A percentile compares a stretch with the other conserved stretches of the same genome.
Evolutionary conservation across 495 filamentous ascomycete species (phyloP).

Genomic region (Pseudevernia furfuracea): DNA sequence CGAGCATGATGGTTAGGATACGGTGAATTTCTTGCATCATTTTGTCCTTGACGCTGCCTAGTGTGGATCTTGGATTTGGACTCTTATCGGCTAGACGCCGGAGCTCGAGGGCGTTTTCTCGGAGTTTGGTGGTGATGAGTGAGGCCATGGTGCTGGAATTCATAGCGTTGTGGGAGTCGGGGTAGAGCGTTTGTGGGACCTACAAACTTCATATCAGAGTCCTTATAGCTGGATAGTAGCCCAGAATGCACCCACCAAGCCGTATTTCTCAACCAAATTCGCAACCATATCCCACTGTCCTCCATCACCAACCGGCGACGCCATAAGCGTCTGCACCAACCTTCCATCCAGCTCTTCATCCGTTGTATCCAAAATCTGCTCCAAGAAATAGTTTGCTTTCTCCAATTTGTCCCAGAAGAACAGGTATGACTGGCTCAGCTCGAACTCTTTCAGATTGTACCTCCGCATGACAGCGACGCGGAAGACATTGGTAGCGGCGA

Average conservation of each 20-base stretch:
- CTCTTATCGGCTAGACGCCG: slow-evolving; percentile 40
- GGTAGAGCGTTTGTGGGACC: slow-evolving; percentile 69
- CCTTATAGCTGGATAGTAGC: neutral
- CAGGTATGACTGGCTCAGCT: slow-evolving; percentile 80
- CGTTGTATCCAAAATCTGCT: slow-evolving; percentile 67
- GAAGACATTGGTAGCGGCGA: slow-evolving; percentile 81
- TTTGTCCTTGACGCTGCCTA: slow-evolving; percentile 52
- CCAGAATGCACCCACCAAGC: slow-evolving; percentile 40
- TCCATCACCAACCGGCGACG: slow-evolving; percentile 65
- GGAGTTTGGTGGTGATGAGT: slow-evolving; percentile 77
- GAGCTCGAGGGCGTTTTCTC: slow-evolving; percentile 66
- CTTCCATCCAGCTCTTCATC: slow-evolving; percentile 59
- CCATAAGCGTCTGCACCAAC: slow-evolving; percentile 58
- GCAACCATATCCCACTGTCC: slow-evolving; percentile 93
- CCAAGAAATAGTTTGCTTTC: slow-evolving; percentile 82
- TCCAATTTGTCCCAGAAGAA: slow-evolving; percentile 95
- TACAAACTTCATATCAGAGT: slow-evolving; percentile 15
- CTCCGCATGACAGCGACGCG: slow-evolving; percentile 75
- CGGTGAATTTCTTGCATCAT: slow-evolving; percentile 72
- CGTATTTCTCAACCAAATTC: slow-evolving; percentile 79
- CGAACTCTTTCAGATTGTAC: slow-evolving; percentile 67
- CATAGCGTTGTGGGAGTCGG: slow-evolving; percentile 69
- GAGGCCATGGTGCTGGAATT: slow-evolving; percentile 60
- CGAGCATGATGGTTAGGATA: slow-evolving; percentile 70
- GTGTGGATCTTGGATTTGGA: slow-evolving; percentile 26